phyloP scores from a whole-genome alignment of 2,329 filamentous ascomycete genomes.

The Verticillium nonalfalfae region DNA sequence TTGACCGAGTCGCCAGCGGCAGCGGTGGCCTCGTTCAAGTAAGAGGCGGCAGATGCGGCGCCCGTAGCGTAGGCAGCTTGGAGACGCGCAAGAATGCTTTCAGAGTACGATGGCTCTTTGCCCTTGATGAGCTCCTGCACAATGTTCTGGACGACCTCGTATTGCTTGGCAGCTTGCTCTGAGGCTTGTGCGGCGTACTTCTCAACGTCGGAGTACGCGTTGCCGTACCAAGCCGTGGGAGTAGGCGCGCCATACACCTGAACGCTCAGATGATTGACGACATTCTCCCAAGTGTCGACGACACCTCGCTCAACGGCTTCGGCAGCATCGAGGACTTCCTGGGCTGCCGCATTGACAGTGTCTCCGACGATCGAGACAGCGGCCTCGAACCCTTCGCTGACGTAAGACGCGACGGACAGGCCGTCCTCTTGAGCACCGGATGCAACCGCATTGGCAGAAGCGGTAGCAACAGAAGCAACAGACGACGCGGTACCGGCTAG shows the following conservation, averaged over 20 bases:
- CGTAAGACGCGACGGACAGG: constrained; percentile 43
- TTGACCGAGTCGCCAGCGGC: constrained; percentile 7
- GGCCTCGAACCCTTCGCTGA: constrained; percentile 33
- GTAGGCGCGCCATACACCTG: constrained; percentile 66
- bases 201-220: constrained; percentile 38
- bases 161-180: constrained; percentile 55
- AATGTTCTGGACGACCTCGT: constrained; percentile 62
- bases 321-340: constrained; percentile 36
- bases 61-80: constrained; percentile 67
- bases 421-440: constrained; percentile 42
- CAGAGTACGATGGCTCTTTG: constrained; percentile 74
- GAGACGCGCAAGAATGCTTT: constrained; percentile 70
- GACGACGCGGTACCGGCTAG: constrained; percentile 41
- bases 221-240: constrained; percentile 50
- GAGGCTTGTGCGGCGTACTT: constrained; percentile 58
- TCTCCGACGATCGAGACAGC: constrained; percentile 30
- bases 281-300: constrained; percentile 30
- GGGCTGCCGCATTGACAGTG: constrained; percentile 22
- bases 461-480: constrained; percentile 36
- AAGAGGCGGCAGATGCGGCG: constrained; percentile 44
- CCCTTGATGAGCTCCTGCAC: constrained; percentile 72
- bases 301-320: constrained; percentile 29
- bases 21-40: constrained; percentile 25
- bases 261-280: constrained; percentile 57
- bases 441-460: constrained; percentile 36